A percentile compares a stretch with the other conserved stretches of the same genome.
Conservation (phyloP, 75 land plant genomes). For the Ceratopteris richardii region DNA sequence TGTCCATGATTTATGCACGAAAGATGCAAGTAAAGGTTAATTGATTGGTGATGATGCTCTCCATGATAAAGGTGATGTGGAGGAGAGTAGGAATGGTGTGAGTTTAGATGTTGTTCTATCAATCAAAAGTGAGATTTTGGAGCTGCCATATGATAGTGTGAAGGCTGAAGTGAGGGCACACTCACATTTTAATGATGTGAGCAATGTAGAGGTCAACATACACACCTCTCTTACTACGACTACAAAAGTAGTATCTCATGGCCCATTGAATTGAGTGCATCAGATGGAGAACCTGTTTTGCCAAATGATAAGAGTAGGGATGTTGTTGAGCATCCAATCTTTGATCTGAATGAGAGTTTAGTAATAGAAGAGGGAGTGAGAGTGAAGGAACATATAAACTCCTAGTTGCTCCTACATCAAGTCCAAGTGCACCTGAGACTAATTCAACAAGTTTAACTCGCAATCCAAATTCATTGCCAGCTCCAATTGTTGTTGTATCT, state of each 20-base stretch:
- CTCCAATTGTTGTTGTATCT: conserved; percentile 41
- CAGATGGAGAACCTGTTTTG: not conserved
- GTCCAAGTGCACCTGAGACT: conserved; percentile 8
- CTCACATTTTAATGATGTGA: not conserved
- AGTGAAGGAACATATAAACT: conserved; percentile 2
- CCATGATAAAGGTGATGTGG: too few species aligned
- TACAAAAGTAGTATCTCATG: not conserved
- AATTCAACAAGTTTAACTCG: conserved; percentile 3
- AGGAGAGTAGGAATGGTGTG: too few species aligned
- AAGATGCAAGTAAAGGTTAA: too few species aligned
- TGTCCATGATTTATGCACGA: too few species aligned
- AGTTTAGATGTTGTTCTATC: too few species aligned
- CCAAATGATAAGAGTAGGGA: not conserved
- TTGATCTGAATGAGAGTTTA: conserved; percentile 40
- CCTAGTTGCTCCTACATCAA: not conserved
- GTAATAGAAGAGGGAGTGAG: conserved; percentile 25
- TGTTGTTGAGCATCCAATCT: conserved; percentile 19
- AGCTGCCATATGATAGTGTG: too few species aligned
- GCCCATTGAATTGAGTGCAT: not conserved
- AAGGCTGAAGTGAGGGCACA: too few species aligned
- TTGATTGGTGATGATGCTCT: too few species aligned
- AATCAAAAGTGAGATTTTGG: too few species aligned
- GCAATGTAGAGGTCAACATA: not conserved
- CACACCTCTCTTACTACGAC: not conserved
- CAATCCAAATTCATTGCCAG: conserved; percentile 8